These are phyloP conservation scores for Cercospora citrullina DNA, from an alignment of 2,329 filamentous ascomycete species.

Conservation along the genomic window DNA sequence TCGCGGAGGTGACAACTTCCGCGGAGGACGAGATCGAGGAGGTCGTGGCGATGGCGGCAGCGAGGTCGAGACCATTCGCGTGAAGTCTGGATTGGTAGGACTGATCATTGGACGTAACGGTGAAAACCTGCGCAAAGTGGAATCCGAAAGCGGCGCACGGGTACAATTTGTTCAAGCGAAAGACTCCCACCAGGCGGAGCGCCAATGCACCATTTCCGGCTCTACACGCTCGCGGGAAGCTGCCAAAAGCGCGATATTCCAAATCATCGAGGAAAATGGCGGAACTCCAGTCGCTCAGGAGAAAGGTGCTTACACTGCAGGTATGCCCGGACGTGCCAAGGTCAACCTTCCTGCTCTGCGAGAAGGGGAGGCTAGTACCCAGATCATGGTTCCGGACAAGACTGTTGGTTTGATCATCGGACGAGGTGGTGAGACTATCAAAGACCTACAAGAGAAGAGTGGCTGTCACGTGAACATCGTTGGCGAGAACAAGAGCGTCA, in stretches of 20 bases:
- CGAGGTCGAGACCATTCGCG: conserved; percentile 80
- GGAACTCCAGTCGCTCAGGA: conserved; percentile 48
- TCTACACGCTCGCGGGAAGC: conserved; percentile 68
- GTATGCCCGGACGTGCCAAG: conserved; percentile 40
- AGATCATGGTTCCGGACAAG: conserved; percentile 93
- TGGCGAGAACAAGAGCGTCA: conserved; percentile 87
- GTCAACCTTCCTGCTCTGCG: conserved; percentile 56
- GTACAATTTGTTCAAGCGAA: conserved; percentile 84
- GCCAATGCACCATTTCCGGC: conserved; percentile 84
- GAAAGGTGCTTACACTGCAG: conserved; percentile 39
- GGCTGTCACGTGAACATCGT: conserved; percentile 97
- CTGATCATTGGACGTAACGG: conserved; percentile 88
- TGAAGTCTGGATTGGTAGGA: conserved; percentile 83
- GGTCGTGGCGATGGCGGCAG: conserved; percentile 60
- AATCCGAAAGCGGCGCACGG: conserved; percentile 76
- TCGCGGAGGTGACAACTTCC: conserved; percentile 28
- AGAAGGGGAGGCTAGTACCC: conserved; percentile 80
- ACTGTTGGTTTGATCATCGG: conserved; percentile 92
- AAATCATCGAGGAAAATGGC: conserved; percentile 83
- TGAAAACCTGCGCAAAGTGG: conserved; percentile 83
- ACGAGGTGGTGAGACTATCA: conserved; percentile 89
- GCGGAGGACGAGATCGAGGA: conserved; percentile 31
- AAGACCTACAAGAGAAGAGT: conserved; percentile 85
- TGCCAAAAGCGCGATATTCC: conserved; percentile 79
- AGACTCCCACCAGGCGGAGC: conserved; percentile 68